Base-by-base conservation (phyloP, 2,329 filamentous ascomycete species). In the Ophiostoma tasmaniense region DNA sequence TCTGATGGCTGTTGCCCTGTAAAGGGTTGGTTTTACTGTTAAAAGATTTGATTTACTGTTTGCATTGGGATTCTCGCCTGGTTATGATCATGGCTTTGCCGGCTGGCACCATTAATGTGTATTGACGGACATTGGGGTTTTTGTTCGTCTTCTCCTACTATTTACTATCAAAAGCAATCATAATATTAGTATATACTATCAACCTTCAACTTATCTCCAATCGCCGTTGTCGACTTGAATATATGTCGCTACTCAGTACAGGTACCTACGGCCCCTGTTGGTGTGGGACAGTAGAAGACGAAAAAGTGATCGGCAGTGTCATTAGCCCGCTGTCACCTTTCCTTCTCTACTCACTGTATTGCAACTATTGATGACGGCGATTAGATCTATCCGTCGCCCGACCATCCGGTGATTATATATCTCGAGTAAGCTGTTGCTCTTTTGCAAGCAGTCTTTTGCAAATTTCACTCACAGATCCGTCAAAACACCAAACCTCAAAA, bases 1-100 rank as follows among this genome's bases (percentile, higher is more conserved):
- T 42, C 52, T 68, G 35, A 33, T 66, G 4, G 61, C 61, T 25
- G 67, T 64, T 70, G 69, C 69, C 50, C 67, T 70, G 69, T 70
- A 68, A 22, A 33, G 33, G 33, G 20, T 10, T 52, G n/a, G 8
- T 35, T 35, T 35, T 17, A 35, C 30, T 20, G 13, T 6, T 33
- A 4, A 6, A 8, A 33, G 33, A 61, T 61, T 33, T 30, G 55
- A 25, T 35, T 61, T 17, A 30, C 25, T 17, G 11, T 35, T 22
- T n/a, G 33, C 33, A 33, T 33, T n/a, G 52, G 55, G 25, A 22
- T 62, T n/a, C 59, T 17, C n/a, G 59, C 30, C 55, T n/a, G 28
- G 28, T 35, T 35, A 20, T 62, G 59, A n/a, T 35, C 30, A 17
- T 33, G 17, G 17, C 30, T 33, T 28, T 30, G 59, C 59, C 30